Conservation (phyloP, 2,329 filamentous ascomycete genomes). For the Alternaria sp. region DNA sequence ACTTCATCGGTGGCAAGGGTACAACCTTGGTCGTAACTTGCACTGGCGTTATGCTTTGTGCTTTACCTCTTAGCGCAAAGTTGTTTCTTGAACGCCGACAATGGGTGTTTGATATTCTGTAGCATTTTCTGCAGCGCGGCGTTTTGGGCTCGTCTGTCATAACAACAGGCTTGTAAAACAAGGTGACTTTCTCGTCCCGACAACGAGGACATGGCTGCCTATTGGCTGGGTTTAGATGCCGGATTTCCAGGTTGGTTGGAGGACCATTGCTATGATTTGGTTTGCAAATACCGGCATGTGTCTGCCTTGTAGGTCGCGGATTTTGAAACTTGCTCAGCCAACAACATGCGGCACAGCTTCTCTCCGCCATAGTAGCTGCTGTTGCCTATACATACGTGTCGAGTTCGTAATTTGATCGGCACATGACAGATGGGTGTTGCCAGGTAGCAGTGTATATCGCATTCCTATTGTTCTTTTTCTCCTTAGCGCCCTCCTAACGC, state of each 20-base stretch:
- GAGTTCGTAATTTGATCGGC: not conserved
- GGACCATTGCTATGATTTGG: not conserved
- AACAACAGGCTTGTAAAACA: constrained; percentile 4
- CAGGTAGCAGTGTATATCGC: not conserved
- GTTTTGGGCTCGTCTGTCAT: constrained; percentile 8
- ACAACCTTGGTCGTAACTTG: not conserved
- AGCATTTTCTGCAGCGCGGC: constrained; percentile 15
- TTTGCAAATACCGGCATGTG: not conserved
- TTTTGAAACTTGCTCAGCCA: not conserved
- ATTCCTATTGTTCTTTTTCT: constrained; percentile 6
- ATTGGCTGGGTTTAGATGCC: not conserved
- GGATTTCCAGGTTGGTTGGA: not conserved
- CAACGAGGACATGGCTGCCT: not conserved
- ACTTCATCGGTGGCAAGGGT: constrained; percentile 3
- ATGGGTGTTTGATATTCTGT: not conserved
- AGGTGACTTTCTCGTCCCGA: not conserved
- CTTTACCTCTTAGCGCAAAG: no score
- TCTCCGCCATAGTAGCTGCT: not conserved
- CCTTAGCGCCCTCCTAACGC: not conserved
- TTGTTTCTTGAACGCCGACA: not conserved
- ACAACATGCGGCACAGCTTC: not conserved
- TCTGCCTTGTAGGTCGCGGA: not conserved
- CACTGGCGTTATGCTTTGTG: no score
- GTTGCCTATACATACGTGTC: not conserved
- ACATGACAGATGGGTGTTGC: not conserved